Conservation (phyloP, 495 filamentous ascomycete genomes). For the Penicillium lividum region DNA sequence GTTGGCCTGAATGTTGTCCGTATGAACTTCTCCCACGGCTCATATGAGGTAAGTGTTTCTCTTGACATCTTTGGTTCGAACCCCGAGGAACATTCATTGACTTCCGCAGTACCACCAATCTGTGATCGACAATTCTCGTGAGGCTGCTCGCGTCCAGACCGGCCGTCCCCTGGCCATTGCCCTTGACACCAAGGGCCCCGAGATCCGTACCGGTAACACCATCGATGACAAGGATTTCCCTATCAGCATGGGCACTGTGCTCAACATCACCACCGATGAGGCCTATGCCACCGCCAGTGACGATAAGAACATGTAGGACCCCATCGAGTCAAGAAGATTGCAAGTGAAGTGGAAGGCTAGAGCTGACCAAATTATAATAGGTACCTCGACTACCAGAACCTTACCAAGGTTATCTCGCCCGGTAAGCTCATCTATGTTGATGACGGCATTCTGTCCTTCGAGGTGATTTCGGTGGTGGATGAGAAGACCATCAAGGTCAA, state of each 20-base stretch:
- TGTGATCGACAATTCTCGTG: slow-evolving; percentile 90
- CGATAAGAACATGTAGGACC: slow-evolving; percentile 86
- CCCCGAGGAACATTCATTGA: slow-evolving; percentile 14
- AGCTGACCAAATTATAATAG: slow-evolving; percentile 45
- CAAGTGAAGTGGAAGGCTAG: neutral
- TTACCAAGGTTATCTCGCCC: slow-evolving; percentile 93
- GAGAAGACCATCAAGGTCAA: slow-evolving; percentile 80
- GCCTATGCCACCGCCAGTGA: slow-evolving; percentile 81
- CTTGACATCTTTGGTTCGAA: neutral
- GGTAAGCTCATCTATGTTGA: slow-evolving; percentile 98
- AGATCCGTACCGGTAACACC: slow-evolving; percentile 97
- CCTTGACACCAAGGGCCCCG: slow-evolving; percentile 97
- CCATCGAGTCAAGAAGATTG: neutral
- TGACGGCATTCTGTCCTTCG: slow-evolving; percentile 94
- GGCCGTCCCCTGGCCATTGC: slow-evolving; percentile 95
- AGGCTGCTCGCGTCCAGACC: slow-evolving; percentile 70
- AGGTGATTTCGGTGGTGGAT: slow-evolving; percentile 84
- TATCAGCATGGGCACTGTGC: slow-evolving; percentile 74
- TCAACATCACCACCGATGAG: slow-evolving; percentile 98
- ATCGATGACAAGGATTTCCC: slow-evolving; percentile 80
- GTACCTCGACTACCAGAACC: slow-evolving; percentile 99
- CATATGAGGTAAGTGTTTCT: slow-evolving; percentile 69
- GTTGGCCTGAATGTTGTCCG: slow-evolving; percentile 95
- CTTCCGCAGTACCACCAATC: slow-evolving; percentile 76
- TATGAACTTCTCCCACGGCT: slow-evolving; percentile 99